Base-by-base conservation (phyloP, 306 rosid species). In the Pachyrhizus erosus region DNA sequence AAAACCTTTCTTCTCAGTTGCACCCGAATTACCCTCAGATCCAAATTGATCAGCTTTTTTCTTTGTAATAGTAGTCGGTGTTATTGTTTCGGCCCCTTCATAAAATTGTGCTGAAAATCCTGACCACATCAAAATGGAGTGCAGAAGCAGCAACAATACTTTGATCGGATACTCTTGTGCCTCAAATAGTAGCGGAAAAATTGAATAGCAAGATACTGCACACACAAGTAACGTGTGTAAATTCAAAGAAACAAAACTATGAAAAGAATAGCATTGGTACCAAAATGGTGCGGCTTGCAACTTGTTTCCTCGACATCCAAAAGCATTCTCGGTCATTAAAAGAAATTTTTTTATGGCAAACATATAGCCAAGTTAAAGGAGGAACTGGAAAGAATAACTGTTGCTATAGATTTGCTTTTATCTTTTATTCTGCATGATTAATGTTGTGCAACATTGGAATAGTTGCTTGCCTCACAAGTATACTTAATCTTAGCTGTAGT, bases 151-250 rank as follows among this genome's bases (percentile, higher is more conserved):
- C 83, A 96, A 73, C 23, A 91, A 75, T 55, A 90, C 91, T 86
- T 92, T 96, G 79, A 96, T 84, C 24, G 97, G 97, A 78, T 92
- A 93, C 82, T 96, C 99, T 82, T 83, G 98, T 72, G 92, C 88
- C 87, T 89, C 96, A 76, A 85, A 91, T 66, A 96, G 89, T 18
- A 93, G 91, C 0, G 98, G 99, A 68, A 96, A 93, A 72, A 89
- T 75, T 2, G 98, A 92, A 84, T 93, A 92, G 91, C 99, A 93
- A 12, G 97, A 93, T 26, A 89, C 97, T 96, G 94, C 88, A 87
- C n/a, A 34, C 6, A 52, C 57, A 12, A 61, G 82, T 58, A 76
- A 58, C 17, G n/a, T 58, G 79, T 31, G 80, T 81, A 68, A 79
- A 76, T 10, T 49, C 24, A 20, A 82, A 24, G 18, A 60, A 77